Evolutionary conservation across 2,329 filamentous ascomycete genomes (phyloP).

Genomic region (Venturia asperata): DNA sequence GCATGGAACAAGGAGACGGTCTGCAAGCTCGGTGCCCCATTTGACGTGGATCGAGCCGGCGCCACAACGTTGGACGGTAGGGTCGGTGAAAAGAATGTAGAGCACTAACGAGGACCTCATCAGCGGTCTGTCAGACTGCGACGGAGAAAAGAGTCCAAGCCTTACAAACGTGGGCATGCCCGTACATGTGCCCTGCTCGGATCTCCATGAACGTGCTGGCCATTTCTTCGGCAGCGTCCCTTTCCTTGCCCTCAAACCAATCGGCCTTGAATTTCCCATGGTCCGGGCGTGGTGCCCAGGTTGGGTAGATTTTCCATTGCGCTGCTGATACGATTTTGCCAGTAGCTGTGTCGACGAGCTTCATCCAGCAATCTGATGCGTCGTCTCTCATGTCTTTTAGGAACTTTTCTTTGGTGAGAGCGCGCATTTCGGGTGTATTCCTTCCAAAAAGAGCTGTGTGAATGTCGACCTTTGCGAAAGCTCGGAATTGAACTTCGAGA

Average conservation of each 20-base stretch:
- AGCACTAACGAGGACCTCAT: slow-evolving; percentile 25
- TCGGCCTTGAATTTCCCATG: slow-evolving; percentile 20
- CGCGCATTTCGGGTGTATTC: slow-evolving; percentile 18
- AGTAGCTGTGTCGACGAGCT: slow-evolving; percentile 25
- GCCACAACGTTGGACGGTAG: slow-evolving; percentile 33
- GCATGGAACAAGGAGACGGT: slow-evolving; percentile 27
- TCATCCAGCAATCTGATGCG: slow-evolving; percentile 27
- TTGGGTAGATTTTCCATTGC: slow-evolving; percentile 28
- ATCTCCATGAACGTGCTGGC: slow-evolving; percentile 16
- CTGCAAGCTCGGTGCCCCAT: slow-evolving; percentile 33
- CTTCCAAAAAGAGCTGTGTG: slow-evolving; percentile 20
- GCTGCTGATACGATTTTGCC: slow-evolving; percentile 27
- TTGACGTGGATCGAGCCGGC: slow-evolving; percentile 33
- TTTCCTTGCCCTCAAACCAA: slow-evolving; percentile 16
- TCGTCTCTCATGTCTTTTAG: slow-evolving; percentile 22
- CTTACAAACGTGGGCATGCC: slow-evolving; percentile 15
- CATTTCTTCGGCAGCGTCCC: slow-evolving; percentile 19
- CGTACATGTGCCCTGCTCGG: background rate
- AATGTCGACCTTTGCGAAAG: slow-evolving; percentile 17
- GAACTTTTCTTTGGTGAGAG: slow-evolving; percentile 20
- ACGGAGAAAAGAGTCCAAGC: background rate
- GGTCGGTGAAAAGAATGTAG: slow-evolving; percentile 31
- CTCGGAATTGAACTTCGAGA: slow-evolving; percentile 19
- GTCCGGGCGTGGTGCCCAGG: slow-evolving; percentile 21
- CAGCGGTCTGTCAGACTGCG: background rate